These are phyloP conservation scores for Musa balbisiana DNA, from an alignment of 202 grass and related monocot species.

Conservation along the genomic window DNA sequence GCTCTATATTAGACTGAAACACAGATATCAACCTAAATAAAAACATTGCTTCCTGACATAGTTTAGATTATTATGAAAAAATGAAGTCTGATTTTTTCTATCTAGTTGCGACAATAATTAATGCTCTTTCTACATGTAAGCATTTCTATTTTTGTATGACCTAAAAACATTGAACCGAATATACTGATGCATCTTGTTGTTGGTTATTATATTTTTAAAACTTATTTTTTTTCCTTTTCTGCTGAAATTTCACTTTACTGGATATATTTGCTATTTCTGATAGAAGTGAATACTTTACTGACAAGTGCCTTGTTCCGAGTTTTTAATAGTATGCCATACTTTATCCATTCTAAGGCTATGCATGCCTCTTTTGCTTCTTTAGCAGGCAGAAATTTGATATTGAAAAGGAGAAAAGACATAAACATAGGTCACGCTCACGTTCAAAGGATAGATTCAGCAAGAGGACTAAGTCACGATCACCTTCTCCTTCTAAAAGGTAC, in stretches of 20 bases:
- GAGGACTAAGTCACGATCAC: conserved; percentile 10
- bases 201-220: no score
- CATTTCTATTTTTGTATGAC: neutral
- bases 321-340: neutral
- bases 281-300: no score
- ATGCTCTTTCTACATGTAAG: neutral
- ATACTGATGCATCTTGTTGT: neutral
- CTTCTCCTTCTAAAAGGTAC: conserved; percentile 27
- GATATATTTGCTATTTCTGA: no score
- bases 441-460: conserved; percentile 22
- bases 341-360: neutral
- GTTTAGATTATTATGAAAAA: no score
- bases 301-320: no score
- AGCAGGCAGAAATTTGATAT: conserved; percentile 4
- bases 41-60: no score
- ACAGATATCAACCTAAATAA: no score
- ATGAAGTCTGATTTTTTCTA: neutral
- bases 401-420: conserved; percentile 6
- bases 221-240: no score
- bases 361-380: neutral
- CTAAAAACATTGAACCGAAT: neutral
- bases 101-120: neutral
- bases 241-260: no score
- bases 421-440: conserved; percentile 19
- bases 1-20: no score